These are phyloP conservation scores for Quercus ilex DNA, from an alignment of 306 rosid genomes.

Conservation along the genomic window DNA sequence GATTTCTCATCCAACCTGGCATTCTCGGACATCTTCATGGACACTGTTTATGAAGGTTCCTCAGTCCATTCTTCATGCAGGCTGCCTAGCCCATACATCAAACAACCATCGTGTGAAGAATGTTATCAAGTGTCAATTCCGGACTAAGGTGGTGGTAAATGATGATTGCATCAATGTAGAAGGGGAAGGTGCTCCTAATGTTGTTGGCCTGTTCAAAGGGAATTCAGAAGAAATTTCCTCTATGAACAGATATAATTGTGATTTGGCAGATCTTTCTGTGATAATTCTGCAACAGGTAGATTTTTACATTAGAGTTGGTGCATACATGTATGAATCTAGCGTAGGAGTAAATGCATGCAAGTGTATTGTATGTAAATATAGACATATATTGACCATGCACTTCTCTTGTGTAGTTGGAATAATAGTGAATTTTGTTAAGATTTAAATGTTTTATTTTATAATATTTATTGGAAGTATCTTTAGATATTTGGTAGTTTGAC, in stretches of 20 bases:
- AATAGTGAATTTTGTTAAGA: background rate
- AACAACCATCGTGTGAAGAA: constrained; percentile 33
- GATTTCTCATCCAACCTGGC: constrained; percentile 83
- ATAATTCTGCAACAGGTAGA: constrained; percentile 88
- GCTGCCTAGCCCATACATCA: constrained; percentile 42
- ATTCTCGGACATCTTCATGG: constrained; percentile 88
- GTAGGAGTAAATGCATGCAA: background rate
- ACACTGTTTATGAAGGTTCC: constrained; percentile 77
- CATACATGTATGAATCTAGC: background rate
- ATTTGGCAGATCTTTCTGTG: constrained; percentile 78
- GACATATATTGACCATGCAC: background rate
- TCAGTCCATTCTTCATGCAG: constrained; percentile 48
- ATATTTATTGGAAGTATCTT: too few relatives aligned
- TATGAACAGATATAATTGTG: constrained; percentile 69
- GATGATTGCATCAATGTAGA: constrained; percentile 77
- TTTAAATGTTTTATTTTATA: too few relatives aligned
- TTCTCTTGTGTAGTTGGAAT: constrained; percentile 18
- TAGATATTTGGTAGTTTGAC: too few relatives aligned
- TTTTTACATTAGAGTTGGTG: background rate
- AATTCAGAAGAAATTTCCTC: constrained; percentile 57
- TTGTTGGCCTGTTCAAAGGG: constrained; percentile 67
- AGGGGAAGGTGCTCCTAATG: constrained; percentile 87
- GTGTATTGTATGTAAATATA: background rate
- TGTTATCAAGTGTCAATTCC: constrained; percentile 55
- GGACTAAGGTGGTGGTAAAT: constrained; percentile 72